A percentile compares a stretch with the other conserved stretches of the same genome.
Conservation (phyloP, 495 filamentous ascomycete genomes). For the Penicillium soppii region DNA sequence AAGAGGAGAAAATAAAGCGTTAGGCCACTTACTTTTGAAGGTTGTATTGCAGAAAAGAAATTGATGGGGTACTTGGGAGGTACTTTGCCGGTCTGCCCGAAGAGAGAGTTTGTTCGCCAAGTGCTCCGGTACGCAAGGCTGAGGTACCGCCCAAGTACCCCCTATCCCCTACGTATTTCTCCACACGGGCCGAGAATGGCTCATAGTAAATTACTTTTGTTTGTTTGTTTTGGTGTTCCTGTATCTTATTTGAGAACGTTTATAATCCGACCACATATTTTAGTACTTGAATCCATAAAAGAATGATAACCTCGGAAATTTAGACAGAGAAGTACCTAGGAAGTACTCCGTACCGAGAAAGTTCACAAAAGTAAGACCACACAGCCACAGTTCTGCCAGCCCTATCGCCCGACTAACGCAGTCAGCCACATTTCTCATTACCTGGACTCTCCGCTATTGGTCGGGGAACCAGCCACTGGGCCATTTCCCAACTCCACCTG, state of each 20-base stretch:
- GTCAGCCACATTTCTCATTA: constrained; percentile 19
- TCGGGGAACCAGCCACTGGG: constrained; percentile 5
- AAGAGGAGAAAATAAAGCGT: constrained; percentile 22
- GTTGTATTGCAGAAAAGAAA: constrained; percentile 10
- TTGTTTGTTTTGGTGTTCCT: not conserved
- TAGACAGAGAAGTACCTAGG: not conserved
- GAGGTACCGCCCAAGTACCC: constrained; percentile 7
- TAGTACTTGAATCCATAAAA: no score
- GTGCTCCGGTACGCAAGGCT: constrained; percentile 7
- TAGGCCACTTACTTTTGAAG: constrained; percentile 4
- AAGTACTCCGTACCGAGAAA: not conserved
- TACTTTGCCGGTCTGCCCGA: constrained; percentile 1
- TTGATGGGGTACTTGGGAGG: constrained; percentile 2
- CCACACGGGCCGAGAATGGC: not conserved
- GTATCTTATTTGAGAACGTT: no score
- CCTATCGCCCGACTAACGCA: constrained; percentile 19
- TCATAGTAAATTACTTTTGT: not conserved
- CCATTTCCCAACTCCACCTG: not conserved
- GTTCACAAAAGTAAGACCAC: not conserved
- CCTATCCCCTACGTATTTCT: not conserved
- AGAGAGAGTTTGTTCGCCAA: constrained; percentile 2
- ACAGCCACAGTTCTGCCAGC: constrained; percentile 27
- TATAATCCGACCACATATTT: no score
- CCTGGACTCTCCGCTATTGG: constrained; percentile 7
- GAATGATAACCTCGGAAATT: not conserved